Conservation (phyloP, 345 rosid genomes). For the Trapa bicornis region DNA sequence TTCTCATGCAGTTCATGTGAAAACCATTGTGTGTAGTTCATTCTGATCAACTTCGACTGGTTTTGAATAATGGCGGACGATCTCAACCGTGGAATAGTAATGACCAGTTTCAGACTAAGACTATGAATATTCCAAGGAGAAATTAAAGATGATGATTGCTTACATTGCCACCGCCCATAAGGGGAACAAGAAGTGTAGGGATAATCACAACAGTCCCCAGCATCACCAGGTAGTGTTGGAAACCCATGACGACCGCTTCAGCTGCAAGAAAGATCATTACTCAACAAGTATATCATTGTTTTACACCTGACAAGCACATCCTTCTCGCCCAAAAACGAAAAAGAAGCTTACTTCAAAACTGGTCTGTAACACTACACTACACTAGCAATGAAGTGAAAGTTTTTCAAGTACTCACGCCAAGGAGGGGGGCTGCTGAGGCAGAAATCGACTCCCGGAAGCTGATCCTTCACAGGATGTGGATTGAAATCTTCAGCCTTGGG, state of each 20-base stretch:
- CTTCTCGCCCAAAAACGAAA: neutral
- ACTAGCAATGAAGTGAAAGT: neutral
- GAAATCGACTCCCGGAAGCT: constrained; percentile 73
- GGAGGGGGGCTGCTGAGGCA: constrained; percentile 69
- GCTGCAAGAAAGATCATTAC: constrained; percentile 32
- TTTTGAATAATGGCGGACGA: neutral
- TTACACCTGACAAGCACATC: neutral
- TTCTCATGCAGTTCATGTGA: neutral
- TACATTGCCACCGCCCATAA: constrained; percentile 86
- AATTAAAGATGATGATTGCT: constrained; percentile 8
- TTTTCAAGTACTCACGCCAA: constrained; percentile 45
- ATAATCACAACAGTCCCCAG: constrained; percentile 73
- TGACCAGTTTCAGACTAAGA: neutral
- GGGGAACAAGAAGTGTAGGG: constrained; percentile 53
- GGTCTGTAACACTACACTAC: neutral
- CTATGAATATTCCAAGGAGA: neutral
- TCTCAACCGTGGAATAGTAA: neutral
- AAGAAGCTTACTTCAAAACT: neutral
- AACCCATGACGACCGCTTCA: constrained; percentile 52
- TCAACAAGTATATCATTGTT: neutral
- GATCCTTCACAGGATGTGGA: constrained; percentile 72
- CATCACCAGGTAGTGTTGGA: constrained; percentile 91
- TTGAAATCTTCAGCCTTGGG: constrained; percentile 47
- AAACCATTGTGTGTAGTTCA: neutral
- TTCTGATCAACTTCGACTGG: no score